phyloP scores from a whole-genome alignment of 2,329 filamentous ascomycete species.

The Cercospora zeae-maydis region DNA sequence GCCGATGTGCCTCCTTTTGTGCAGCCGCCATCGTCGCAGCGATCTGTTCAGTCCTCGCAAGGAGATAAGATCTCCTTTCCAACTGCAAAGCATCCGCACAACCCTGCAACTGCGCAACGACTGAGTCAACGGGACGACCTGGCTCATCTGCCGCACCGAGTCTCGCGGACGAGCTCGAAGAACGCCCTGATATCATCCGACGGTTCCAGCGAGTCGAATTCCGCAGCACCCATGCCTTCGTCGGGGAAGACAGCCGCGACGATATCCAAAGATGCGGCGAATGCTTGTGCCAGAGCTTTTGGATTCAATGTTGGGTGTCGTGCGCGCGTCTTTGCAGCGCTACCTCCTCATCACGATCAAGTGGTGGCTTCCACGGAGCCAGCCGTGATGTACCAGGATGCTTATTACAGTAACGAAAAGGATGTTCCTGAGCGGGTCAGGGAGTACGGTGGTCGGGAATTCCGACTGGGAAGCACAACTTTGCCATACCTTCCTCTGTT shows the following conservation, averaged over 20 bases:
- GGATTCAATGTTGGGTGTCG: constrained; percentile 13
- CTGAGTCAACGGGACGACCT: constrained; percentile 60
- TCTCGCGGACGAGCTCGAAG: constrained; percentile 13
- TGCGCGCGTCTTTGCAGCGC: constrained; percentile 37
- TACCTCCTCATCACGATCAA: constrained; percentile 45
- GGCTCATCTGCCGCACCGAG: constrained; percentile 16
- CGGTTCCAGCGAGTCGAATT: background rate
- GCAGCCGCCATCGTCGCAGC: constrained; percentile 29
- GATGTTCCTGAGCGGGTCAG: constrained; percentile 74
- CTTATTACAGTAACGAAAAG: constrained; percentile 77
- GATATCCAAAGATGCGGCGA: background rate
- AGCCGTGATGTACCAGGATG: constrained; percentile 74
- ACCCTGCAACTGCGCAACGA: constrained; percentile 59
- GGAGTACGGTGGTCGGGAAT: constrained; percentile 86
- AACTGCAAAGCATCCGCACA: constrained; percentile 71
- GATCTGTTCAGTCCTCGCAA: constrained; percentile 39
- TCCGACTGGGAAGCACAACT: constrained; percentile 70
- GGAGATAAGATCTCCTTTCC: constrained; percentile 60
- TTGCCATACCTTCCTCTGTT: constrained; percentile 79
- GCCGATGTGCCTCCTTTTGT: constrained; percentile 9
- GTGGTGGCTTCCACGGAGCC: constrained; percentile 60
- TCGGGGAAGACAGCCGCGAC: background rate
- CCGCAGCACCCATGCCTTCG: constrained; percentile 1
- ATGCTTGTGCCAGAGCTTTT: constrained; percentile 29
- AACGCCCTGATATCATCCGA: background rate